Evolutionary conservation across 2,329 filamentous ascomycete species (phyloP).

Genomic region (Fusarium sp.): DNA sequence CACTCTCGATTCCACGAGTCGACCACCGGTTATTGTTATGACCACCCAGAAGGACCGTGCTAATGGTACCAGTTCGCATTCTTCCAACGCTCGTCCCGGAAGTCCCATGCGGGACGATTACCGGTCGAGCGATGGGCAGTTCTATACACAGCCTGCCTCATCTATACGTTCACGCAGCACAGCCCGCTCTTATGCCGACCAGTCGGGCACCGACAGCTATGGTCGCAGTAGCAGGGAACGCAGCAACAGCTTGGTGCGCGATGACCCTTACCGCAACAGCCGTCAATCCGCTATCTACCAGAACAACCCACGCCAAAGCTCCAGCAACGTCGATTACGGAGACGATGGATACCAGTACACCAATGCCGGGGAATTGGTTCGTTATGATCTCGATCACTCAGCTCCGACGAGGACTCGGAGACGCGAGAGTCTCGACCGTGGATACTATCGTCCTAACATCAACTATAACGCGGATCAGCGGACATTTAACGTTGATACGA

Average conservation of each 20-base stretch:
- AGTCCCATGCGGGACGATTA: constrained; percentile 66
- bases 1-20: constrained; percentile 61
- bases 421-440: constrained; percentile 66
- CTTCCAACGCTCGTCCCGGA: constrained; percentile 49
- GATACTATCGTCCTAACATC: constrained; percentile 67
- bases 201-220: constrained; percentile 64
- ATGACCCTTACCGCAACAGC: constrained; percentile 61
- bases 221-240: constrained; percentile 63
- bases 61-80: constrained; percentile 56
- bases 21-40: constrained; percentile 69
- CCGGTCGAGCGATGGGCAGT: constrained; percentile 62
- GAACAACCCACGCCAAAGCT: constrained; percentile 57
- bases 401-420: constrained; percentile 56
- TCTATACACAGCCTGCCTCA: constrained; percentile 69
- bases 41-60: constrained; percentile 60
- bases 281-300: constrained; percentile 61
- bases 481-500: constrained; percentile 61
- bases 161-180: constrained; percentile 65
- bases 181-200: constrained; percentile 60
- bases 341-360: constrained; percentile 73
- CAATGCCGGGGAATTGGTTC: constrained; percentile 69
- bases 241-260: constrained; percentile 57
- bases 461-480: constrained; percentile 61
- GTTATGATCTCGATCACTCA: constrained; percentile 69
- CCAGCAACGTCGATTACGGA: constrained; percentile 63